Evolutionary conservation across 345 rosid genomes (phyloP).

Genomic region (Orychophragmus violaceus): DNA sequence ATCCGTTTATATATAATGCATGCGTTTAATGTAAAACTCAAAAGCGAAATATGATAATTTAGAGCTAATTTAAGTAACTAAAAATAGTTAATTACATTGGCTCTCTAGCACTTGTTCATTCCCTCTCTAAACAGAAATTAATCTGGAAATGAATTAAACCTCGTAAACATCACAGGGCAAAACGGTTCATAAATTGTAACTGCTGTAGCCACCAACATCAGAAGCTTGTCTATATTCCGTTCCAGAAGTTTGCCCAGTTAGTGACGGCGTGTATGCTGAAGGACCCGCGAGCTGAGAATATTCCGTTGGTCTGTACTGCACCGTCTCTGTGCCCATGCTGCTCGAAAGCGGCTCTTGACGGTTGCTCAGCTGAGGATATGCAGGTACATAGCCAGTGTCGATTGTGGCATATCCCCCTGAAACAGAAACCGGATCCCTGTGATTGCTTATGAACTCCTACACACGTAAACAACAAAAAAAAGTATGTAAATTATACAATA

Average conservation of each 20-base stretch:
- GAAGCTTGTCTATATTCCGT: conserved; percentile 28
- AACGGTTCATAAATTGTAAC: conserved; percentile 9
- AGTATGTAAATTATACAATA: background rate
- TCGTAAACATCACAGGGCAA: background rate
- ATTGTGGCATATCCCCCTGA: conserved; percentile 16
- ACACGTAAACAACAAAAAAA: background rate
- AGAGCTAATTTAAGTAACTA: background rate
- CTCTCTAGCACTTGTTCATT: conserved; percentile 7
- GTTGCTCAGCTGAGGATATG: conserved; percentile 29
- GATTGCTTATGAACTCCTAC: conserved; percentile 31
- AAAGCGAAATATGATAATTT: no score
- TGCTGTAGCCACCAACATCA: conserved; percentile 24
- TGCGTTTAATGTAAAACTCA: background rate
- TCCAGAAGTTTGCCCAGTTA: conserved; percentile 21
- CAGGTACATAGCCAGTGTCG: conserved; percentile 24
- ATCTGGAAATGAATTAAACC: background rate
- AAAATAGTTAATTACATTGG: conserved; percentile 6
- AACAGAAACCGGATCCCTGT: conserved; percentile 26
- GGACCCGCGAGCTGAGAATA: conserved; percentile 22
- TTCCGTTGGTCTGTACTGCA: conserved; percentile 17
- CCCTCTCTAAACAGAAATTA: background rate
- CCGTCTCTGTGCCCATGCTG: conserved; percentile 20
- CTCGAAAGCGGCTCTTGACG: conserved; percentile 19
- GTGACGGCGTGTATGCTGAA: conserved; percentile 10
- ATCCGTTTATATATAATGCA: background rate